Evolutionary conservation across 2,329 filamentous ascomycete species (phyloP), one percentile per base, ranked within the genome.

Genomic region (Pyrenochaeta sp.): DNA sequence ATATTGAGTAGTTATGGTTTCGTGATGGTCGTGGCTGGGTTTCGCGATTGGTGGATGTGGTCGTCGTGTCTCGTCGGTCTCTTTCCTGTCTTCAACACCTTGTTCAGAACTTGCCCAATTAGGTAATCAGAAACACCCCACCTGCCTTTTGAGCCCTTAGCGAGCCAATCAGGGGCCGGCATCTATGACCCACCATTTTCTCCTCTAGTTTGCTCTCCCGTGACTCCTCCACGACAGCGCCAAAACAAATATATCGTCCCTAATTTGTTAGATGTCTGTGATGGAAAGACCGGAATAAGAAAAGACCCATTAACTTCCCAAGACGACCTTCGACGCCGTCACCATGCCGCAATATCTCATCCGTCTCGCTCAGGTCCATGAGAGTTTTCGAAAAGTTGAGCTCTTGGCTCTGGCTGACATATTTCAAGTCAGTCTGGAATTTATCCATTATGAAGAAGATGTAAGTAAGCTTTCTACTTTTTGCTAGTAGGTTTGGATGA

Each of bases 351-450:
- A 95, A 51, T 97, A 89, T 65, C 81, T 99, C 48, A 85, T 99
- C 53, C 89, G 93, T 60, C 91, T 97, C 68, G 88, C 87, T 30
- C 94, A 97, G 72, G 79, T 82, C 45, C 92, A 97, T 70, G 90
- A 96, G 75, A 87, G 84, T n/a, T 99, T 99, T 68, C 87, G 93
- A 26, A 78, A 85, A 42, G 84, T 92, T 3, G 94, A 99, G 72
- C 81, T 96, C 10, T 77, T 93, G 63, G 86, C 94, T 17, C 77
- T 99, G 14, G 91, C 90, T 3, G 75, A 83, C 7, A 68, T 93
- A 4, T 81, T 85, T 42, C 79, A 79, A 7, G 76, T 94, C 23
- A 72, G 86, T 17, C 67, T 96, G 38, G 80, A 89, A 55, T 80
- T 96, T 48, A 59, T 93, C n/a, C 81, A 78, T 6, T 96, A 97